phyloP scores from a whole-genome alignment of 1,139 yeast species.

The Yamadazyma pseudoaaseri region DNA sequence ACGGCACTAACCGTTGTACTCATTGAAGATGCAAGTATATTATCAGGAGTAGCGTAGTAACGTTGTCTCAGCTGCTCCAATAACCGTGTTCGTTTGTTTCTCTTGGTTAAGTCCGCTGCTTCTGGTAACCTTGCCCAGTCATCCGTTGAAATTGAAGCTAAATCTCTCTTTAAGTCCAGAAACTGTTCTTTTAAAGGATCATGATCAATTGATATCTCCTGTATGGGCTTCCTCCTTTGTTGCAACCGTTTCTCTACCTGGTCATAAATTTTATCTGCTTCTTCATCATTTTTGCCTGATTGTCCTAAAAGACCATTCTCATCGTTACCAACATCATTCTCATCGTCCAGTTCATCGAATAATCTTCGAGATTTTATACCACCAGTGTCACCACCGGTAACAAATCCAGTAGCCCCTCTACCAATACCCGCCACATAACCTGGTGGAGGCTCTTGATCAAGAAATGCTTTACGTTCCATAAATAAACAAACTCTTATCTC shows the following conservation, averaged over 20 bases:
- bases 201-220: conserved; percentile 20
- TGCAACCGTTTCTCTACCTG: conserved; percentile 54
- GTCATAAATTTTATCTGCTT: conserved; percentile 72
- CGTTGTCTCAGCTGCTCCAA: conserved; percentile 65
- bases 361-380: conserved; percentile 24
- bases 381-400: conserved; percentile 79
- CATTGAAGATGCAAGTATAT: conserved; percentile 35
- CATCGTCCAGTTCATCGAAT: conserved; percentile 26
- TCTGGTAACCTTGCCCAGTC: conserved; percentile 88
- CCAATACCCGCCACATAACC: conserved; percentile 94
- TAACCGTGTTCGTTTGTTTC: conserved; percentile 70
- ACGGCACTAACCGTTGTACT: conserved; percentile 39
- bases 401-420: conserved; percentile 92
- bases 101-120: conserved; percentile 81
- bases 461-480: conserved; percentile 60
- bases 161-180: conserved; percentile 57
- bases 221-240: conserved; percentile 17
- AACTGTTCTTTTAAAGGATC: conserved; percentile 28
- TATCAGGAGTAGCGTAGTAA: conserved; percentile 82
- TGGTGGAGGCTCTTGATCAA: conserved; percentile 84
- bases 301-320: conserved; percentile 31
- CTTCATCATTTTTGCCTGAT: conserved; percentile 60
- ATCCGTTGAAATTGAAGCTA: conserved; percentile 58
- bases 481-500: neutral
- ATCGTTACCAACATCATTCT: conserved; percentile 20